phyloP scores from a whole-genome alignment of 2,329 filamentous ascomycete species.

The Rhexocercosporidium sp. region DNA sequence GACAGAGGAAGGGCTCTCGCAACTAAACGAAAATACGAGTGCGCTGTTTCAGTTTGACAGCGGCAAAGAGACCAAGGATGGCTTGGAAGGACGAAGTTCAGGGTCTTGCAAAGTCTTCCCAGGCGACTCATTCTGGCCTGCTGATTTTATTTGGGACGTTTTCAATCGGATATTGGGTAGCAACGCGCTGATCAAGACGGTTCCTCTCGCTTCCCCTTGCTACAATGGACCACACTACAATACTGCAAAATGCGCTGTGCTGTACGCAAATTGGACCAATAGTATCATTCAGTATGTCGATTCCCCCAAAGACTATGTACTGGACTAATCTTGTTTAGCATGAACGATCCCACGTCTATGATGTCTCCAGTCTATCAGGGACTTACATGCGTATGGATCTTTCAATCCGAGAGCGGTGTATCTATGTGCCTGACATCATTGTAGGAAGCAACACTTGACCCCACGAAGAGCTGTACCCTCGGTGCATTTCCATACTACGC shows the following conservation, averaged over 20 bases:
- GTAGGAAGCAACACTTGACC: conserved; percentile 43
- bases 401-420: no score
- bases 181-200: conserved; percentile 49
- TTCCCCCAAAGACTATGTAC: conserved; percentile 2
- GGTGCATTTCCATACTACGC: conserved; percentile 41
- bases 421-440: not conserved
- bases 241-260: conserved; percentile 41
- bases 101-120: conserved; percentile 30
- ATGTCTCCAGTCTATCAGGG: conserved; percentile 54
- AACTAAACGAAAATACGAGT: not conserved
- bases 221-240: conserved; percentile 44
- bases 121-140: conserved; percentile 51
- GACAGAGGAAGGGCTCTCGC: not conserved
- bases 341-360: conserved; percentile 49
- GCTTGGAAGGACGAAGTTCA: conserved; percentile 1
- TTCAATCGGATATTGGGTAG: conserved; percentile 50
- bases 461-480: conserved; percentile 34
- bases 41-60: conserved; percentile 1
- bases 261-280: conserved; percentile 42
- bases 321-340: conserved; percentile 37
- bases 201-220: conserved; percentile 52
- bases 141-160: conserved; percentile 48
- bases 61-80: not conserved
- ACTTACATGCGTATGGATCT: conserved; percentile 41
- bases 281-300: conserved; percentile 45